These are phyloP conservation scores for Scalesia atractyloides DNA, from an alignment of 129 eudicot genomes.

Conservation along the genomic window DNA sequence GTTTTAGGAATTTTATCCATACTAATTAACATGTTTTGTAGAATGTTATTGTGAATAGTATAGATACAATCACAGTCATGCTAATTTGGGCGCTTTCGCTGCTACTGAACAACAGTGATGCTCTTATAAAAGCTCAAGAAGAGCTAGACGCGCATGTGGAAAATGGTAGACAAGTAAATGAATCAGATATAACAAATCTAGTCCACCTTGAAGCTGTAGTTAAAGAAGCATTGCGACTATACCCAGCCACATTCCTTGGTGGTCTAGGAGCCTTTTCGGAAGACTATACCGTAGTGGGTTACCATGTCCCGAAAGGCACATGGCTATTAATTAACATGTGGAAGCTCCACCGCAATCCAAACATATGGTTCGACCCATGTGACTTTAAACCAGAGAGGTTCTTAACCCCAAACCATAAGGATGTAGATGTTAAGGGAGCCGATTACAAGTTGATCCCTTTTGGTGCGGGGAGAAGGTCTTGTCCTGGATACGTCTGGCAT, in stretches of 20 bases:
- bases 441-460: conserved; percentile 17
- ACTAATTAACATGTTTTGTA: not conserved
- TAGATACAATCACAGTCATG: not conserved
- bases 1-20: too few relatives aligned
- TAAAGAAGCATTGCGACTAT: conserved; percentile 1
- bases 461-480: conserved; percentile 25
- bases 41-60: not conserved
- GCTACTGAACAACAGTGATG: conserved; percentile 19
- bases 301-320: not conserved
- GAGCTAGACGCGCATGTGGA: conserved; percentile 15
- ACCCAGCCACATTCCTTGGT: conserved; percentile 14
- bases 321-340: too few relatives aligned
- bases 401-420: not conserved
- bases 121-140: conserved; percentile 22
- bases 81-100: conserved; percentile 28
- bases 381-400: conserved; percentile 8
- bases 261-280: conserved; percentile 6
- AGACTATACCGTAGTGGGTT: conserved; percentile 5
- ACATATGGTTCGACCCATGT: not conserved
- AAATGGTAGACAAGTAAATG: not conserved
- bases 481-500: conserved; percentile 2
- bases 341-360: not conserved
- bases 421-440: not conserved
- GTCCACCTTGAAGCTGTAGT: not conserved
- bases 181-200: conserved; percentile 13